Base-by-base conservation (phyloP, 192 early-diverging fungal genomes). In the Coemansia sp. region DNA sequence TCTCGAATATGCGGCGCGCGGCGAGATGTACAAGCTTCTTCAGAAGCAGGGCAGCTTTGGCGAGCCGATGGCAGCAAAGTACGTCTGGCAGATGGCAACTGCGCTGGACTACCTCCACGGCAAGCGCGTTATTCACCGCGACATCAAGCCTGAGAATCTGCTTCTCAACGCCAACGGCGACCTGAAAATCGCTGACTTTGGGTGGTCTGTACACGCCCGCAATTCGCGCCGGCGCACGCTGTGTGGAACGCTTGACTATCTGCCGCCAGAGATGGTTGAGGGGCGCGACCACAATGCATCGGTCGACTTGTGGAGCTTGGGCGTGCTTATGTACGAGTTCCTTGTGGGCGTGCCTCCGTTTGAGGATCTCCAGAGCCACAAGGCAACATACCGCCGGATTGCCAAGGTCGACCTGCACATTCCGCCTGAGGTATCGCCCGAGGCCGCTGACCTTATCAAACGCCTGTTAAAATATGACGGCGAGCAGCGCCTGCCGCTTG, bases 121-220 rank as follows among this genome's bases (percentile, higher is more conserved):
- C 49, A 94, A 96, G 60, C 80, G 92, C 63, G 91, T 98, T 12
- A 96, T 98, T 66, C 96, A 98, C 64, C 82, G 96, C 50, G 96
- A 98, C 64, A 94, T 98, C 64, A 98, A 98, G 75, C 96, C 95
- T 20, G 95, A 97, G 66, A 98, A 98, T 57, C 65, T 98, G 59
- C 72, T 98, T 59, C 71, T 98, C 20, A 92, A 90, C n/a, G 62
- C 86, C 15, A 82, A 91, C 23, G 95, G 93, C 25, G 91, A 95
- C 61, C 82, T 98, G 42, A 97, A 97, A 63, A 95, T 98, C 71
- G 92, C 88, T 12, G 96, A 98, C 81, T 98, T 98, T 85, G 96
- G 96, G 1, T 98, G 96, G 96, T 92, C 91, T 1, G 94, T 98
- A 10, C 91, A 94, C 65, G 87, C 93, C 26, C 89, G 87, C 14